Percentiles rank a stretch among this genome's conserved stretches.
phyloP scores from a whole-genome alignment of 331 rosid species.

The Saraca asoca region DNA sequence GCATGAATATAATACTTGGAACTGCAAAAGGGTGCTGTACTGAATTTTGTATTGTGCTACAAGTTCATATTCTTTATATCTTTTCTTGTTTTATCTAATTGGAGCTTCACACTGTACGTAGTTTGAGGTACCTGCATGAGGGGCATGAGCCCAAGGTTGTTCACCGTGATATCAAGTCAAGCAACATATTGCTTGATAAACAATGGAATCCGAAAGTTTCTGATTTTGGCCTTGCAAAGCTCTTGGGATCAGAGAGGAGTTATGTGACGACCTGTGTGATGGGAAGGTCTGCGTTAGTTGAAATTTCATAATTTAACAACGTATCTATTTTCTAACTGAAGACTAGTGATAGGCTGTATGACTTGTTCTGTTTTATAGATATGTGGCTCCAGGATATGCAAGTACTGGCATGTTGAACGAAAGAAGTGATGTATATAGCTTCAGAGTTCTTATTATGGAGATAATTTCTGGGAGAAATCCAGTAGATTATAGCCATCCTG shows the following conservation, averaged over 20 bases:
- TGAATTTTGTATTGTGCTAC: neutral
- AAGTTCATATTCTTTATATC: neutral
- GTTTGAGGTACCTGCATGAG: conserved; percentile 69
- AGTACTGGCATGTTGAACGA: conserved; percentile 77
- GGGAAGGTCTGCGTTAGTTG: conserved; percentile 73
- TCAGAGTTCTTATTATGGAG: conserved; percentile 72
- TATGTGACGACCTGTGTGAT: conserved; percentile 72
- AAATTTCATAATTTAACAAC: neutral
- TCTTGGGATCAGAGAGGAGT: conserved; percentile 66
- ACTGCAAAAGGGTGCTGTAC: conserved; percentile 70
- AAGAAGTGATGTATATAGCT: conserved; percentile 71
- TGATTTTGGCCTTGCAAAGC: conserved; percentile 74
- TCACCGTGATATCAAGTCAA: conserved; percentile 73
- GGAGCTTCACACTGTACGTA: conserved; percentile 18
- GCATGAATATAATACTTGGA: conserved; percentile 64
- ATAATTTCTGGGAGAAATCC: conserved; percentile 72
- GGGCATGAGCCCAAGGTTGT: conserved; percentile 71
- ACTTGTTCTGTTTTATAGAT: conserved; percentile 41
- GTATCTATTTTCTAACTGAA: neutral
- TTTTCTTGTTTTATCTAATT: neutral
- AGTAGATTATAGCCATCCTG: conserved; percentile 63
- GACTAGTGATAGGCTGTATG: neutral
- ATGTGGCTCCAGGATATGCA: conserved; percentile 78
- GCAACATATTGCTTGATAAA: conserved; percentile 72
- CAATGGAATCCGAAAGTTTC: conserved; percentile 72